A percentile compares a stretch with the other conserved stretches of the same genome.
Evolutionary conservation across 2,329 filamentous ascomycete genomes (phyloP).

Genomic region (Cordyceps farinosa): DNA sequence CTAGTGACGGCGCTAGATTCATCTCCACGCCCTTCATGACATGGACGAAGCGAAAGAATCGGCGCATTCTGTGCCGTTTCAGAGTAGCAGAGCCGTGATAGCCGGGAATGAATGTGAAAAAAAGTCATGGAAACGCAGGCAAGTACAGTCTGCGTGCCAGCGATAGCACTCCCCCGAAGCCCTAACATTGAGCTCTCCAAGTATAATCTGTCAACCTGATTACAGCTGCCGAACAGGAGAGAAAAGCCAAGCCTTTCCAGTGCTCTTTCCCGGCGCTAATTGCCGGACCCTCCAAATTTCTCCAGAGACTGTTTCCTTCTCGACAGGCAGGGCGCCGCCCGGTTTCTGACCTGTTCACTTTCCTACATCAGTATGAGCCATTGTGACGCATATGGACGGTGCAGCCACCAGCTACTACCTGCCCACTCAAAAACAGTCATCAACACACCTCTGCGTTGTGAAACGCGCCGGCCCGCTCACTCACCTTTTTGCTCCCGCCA

Average conservation of each 20-base stretch:
- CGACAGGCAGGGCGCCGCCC: neutral
- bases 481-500: neutral
- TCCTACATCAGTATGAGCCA: neutral
- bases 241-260: neutral
- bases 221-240: neutral
- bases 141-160: too few species aligned
- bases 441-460: neutral
- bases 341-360: neutral
- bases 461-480: neutral
- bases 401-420: neutral
- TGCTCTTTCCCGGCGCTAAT: conserved; percentile 4
- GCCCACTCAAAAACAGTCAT: neutral
- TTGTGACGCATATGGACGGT: neutral
- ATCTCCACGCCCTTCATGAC: neutral
- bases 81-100: too few species aligned
- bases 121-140: too few species aligned
- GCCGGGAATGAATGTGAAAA: too few species aligned
- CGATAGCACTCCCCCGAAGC: too few species aligned
- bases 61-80: neutral
- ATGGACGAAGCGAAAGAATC: neutral
- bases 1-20: neutral
- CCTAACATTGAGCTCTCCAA: too few species aligned
- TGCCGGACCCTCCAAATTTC: neutral
- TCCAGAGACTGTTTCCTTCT: neutral
- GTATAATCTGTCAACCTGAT: neutral